These are phyloP conservation scores for Acanthamoeba sp. DNA, from an alignment of 208 protist species.

Conservation along the genomic window DNA sequence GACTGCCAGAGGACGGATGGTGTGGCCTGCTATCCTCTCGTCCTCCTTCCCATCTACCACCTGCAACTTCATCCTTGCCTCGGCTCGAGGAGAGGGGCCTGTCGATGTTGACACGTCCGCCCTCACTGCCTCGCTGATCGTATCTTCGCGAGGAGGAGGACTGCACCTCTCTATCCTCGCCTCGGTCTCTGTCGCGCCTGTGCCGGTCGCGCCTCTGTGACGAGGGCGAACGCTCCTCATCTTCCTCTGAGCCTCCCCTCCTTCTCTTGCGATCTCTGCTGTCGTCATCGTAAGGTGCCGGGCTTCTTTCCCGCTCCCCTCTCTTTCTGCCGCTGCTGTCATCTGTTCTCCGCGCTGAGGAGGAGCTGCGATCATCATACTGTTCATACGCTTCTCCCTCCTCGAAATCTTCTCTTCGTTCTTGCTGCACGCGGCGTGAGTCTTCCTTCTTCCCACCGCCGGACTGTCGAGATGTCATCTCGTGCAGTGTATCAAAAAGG, in stretches of 20 bases:
- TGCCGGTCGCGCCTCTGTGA: background rate
- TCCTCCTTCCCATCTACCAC: background rate
- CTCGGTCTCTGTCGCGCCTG: background rate
- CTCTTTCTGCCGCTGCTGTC: background rate
- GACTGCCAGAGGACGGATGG: background rate
- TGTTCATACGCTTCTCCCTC: background rate
- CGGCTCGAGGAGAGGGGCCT: conserved; percentile 16
- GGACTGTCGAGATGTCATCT: background rate
- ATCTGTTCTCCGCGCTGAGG: background rate
- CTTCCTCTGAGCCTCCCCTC: background rate
- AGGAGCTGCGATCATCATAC: background rate
- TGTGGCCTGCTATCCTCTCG: background rate
- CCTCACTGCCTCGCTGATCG: background rate
- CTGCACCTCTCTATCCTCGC: background rate
- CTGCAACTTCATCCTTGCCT: background rate
- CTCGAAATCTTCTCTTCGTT: background rate
- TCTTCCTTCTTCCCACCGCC: background rate
- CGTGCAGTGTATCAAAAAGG: conserved; percentile 26
- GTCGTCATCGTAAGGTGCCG: background rate
- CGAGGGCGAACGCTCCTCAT: background rate
- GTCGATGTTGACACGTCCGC: background rate
- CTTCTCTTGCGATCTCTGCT: conserved; percentile 44
- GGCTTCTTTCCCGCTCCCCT: background rate
- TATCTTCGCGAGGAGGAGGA: background rate
- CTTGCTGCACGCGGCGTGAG: no score